phyloP scores from a whole-genome alignment of 164 flowering plant species.

The Amborella trichopoda region DNA sequence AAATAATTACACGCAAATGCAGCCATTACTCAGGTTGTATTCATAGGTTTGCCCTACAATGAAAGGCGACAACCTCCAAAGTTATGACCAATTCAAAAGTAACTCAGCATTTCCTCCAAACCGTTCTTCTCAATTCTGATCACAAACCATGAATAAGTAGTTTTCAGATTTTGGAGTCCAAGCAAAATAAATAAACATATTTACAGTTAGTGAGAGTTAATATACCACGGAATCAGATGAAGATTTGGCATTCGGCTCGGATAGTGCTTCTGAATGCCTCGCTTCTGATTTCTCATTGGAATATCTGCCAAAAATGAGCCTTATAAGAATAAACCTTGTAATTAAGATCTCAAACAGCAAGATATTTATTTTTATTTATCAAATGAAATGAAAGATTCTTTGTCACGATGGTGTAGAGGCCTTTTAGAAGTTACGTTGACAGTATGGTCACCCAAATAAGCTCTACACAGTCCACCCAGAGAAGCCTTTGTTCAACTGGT shows the following conservation, averaged over 20 bases:
- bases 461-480: constrained; percentile 96
- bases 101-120: too few relatives aligned
- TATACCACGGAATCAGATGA: constrained; percentile 19
- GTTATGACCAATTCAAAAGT: too few relatives aligned
- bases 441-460: constrained; percentile 96
- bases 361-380: too few relatives aligned
- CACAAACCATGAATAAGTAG: too few relatives aligned
- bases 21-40: too few relatives aligned
- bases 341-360: neutral
- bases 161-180: too few relatives aligned
- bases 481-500: constrained; percentile 93
- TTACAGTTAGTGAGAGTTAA: too few relatives aligned
- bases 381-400: neutral
- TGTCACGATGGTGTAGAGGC: neutral
- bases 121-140: too few relatives aligned
- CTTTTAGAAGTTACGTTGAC: constrained; percentile 65
- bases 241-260: constrained; percentile 15
- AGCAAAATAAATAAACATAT: too few relatives aligned
- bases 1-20: too few relatives aligned
- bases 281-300: constrained; percentile 69
- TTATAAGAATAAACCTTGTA: neutral
- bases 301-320: constrained; percentile 20
- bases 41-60: too few relatives aligned
- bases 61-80: too few relatives aligned
- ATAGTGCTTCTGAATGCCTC: constrained; percentile 25